Evolutionary conservation across 192 early-diverging fungal genomes (phyloP).

Genomic region (Chytriomyces sp.): DNA sequence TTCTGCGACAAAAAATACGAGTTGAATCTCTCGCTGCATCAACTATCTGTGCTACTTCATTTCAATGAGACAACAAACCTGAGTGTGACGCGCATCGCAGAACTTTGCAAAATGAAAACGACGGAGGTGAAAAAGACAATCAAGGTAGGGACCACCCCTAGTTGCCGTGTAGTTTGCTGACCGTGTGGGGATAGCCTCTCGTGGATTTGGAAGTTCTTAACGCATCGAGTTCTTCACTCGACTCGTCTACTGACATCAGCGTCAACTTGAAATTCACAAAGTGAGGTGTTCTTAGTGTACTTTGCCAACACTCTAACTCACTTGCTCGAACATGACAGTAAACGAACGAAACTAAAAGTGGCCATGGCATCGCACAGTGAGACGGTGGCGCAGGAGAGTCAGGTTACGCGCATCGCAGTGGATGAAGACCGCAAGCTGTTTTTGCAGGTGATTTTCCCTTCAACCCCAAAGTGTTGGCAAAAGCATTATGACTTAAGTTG

Average conservation of each 20-base stretch:
- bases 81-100: slow-evolving; percentile 55
- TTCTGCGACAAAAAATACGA: slow-evolving; percentile 78
- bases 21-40: slow-evolving; percentile 70
- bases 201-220: slow-evolving; percentile 56
- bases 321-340: slow-evolving; percentile 46
- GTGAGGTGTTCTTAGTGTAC: slow-evolving; percentile 35
- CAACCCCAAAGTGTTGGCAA: not conserved
- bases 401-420: slow-evolving; percentile 61
- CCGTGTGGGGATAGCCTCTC: slow-evolving; percentile 43
- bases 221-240: slow-evolving; percentile 12
- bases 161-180: not conserved
- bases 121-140: slow-evolving; percentile 61
- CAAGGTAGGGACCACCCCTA: slow-evolving; percentile 44
- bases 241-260: slow-evolving; percentile 26
- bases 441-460: slow-evolving; percentile 54
- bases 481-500: not conserved
- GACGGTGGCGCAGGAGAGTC: slow-evolving; percentile 60
- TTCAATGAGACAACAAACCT: slow-evolving; percentile 62
- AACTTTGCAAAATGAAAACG: slow-evolving; percentile 55
- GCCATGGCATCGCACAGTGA: slow-evolving; percentile 53
- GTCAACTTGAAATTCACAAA: slow-evolving; percentile 60
- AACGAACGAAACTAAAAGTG: slow-evolving; percentile 81
- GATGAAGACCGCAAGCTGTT: slow-evolving; percentile 80
- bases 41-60: slow-evolving; percentile 66
- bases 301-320: not conserved